Conservation (phyloP, 2,329 filamentous ascomycete species). For the Penicillium sp. region DNA sequence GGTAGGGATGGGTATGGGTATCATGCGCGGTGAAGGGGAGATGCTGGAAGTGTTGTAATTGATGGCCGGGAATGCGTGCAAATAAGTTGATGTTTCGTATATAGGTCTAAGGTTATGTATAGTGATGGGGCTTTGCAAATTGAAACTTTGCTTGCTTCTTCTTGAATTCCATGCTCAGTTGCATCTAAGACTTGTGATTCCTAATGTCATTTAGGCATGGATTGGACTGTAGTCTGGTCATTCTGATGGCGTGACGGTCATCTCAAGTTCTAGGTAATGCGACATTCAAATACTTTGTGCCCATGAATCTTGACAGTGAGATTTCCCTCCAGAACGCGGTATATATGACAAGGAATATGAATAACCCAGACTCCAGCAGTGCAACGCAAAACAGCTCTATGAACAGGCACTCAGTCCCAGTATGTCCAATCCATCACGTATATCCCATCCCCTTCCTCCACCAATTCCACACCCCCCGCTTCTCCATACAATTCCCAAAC, state of each 20-base stretch:
- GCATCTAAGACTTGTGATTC: too few species aligned
- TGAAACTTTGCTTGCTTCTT: too few species aligned
- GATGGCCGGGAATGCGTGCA: not conserved
- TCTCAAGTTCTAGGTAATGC: too few species aligned
- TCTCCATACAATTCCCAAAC: conserved; percentile 64
- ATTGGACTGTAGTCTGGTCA: too few species aligned
- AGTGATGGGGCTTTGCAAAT: not conserved
- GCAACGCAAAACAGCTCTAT: not conserved
- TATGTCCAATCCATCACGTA: conserved; percentile 11
- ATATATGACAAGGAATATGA: too few species aligned
- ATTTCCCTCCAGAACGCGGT: too few species aligned
- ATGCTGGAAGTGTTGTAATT: not conserved
- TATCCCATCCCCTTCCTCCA: conserved; percentile 69
- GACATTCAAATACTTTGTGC: too few species aligned
- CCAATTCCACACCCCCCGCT: conserved; percentile 62
- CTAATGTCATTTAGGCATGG: too few species aligned
- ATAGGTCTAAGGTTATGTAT: not conserved
- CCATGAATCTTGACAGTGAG: too few species aligned
- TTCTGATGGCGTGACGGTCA: too few species aligned
- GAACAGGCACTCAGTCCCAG: not conserved
- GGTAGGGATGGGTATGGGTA: not conserved
- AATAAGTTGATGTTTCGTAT: not conserved
- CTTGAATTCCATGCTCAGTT: too few species aligned
- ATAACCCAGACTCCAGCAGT: not conserved
- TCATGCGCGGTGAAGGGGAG: not conserved